Evolutionary conservation across 345 rosid genomes (phyloP).

Genomic region (Citrus australasica): DNA sequence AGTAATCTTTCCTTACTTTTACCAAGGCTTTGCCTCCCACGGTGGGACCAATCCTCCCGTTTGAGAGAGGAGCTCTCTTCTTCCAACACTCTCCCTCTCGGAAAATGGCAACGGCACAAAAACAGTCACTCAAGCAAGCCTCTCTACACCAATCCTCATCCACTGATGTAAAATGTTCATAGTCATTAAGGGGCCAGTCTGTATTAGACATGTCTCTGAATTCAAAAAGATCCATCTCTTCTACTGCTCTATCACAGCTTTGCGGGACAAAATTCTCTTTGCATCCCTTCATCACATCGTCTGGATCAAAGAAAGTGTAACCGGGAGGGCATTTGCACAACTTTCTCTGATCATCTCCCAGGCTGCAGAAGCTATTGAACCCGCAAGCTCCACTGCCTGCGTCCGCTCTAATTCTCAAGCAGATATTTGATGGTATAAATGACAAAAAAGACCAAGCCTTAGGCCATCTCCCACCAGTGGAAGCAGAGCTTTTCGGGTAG

Average conservation of each 20-base stretch:
- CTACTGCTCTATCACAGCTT: background rate
- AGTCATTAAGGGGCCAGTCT: conserved; percentile 24
- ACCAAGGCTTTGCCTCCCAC: conserved; percentile 27
- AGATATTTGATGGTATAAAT: conserved; percentile 23
- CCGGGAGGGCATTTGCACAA: conserved; percentile 22
- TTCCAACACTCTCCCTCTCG: conserved; percentile 21
- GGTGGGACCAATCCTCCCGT: conserved; percentile 14
- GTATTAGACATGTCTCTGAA: conserved; percentile 17
- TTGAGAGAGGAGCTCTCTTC: conserved; percentile 34
- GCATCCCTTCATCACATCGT: conserved; percentile 18
- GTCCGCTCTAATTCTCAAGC: background rate
- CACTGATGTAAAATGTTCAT: conserved; percentile 10
- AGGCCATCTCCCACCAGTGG: conserved; percentile 1
- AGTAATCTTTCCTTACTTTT: conserved; percentile 24
- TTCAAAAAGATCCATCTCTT: conserved; percentile 6
- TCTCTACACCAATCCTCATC: conserved; percentile 33
- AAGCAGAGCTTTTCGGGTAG: conserved; percentile 12
- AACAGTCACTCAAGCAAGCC: conserved; percentile 35
- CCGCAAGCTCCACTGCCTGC: conserved; percentile 31
- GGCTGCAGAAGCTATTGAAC: conserved; percentile 24
- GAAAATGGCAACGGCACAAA: conserved; percentile 34
- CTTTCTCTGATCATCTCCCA: conserved; percentile 8
- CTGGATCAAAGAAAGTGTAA: conserved; percentile 1
- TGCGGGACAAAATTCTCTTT: conserved; percentile 1
- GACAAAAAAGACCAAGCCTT: conserved; percentile 17